These are phyloP conservation scores for Emmonsia crescens DNA, from an alignment of 2,329 filamentous ascomycete genomes.

Conservation along the genomic window DNA sequence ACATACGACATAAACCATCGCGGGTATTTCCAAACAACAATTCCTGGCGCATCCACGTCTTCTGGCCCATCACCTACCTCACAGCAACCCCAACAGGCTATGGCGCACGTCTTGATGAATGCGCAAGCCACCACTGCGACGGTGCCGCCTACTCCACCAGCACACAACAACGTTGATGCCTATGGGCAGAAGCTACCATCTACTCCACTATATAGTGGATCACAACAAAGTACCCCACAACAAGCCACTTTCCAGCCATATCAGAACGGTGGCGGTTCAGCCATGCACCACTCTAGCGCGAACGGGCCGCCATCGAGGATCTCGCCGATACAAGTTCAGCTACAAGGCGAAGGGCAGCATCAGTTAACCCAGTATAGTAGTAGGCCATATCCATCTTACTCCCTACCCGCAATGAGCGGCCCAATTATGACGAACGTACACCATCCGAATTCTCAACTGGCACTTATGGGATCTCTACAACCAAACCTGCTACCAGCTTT, in stretches of 20 bases:
- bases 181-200: conserved; percentile 42
- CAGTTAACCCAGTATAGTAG: conserved; percentile 26
- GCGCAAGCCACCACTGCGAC: conserved; percentile 31
- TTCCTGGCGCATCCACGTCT: conserved; percentile 45
- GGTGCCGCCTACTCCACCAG: conserved; percentile 33
- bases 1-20: conserved; percentile 55
- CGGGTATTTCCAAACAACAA: conserved; percentile 51
- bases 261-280: conserved; percentile 16
- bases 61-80: conserved; percentile 14
- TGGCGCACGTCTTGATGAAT: conserved; percentile 37
- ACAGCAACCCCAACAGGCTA: conserved; percentile 25
- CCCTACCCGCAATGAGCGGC: conserved; percentile 52
- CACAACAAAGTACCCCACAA: conserved; percentile 40
- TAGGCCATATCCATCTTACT: conserved; percentile 42
- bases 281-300: conserved; percentile 27
- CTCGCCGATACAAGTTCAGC: conserved; percentile 45
- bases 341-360: conserved; percentile 24
- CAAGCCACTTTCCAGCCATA: conserved; percentile 34
- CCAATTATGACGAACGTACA: conserved; percentile 69
- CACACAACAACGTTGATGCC: conserved; percentile 52
- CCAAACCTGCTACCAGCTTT: conserved; percentile 47
- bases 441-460: conserved; percentile 61
- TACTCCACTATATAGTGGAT: conserved; percentile 33
- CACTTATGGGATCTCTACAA: conserved; percentile 53
- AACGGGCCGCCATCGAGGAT: conserved; percentile 39